Evolutionary conservation across 163 green algal species (phyloP).

Genomic region (Trebouxiophyceae sp.): DNA sequence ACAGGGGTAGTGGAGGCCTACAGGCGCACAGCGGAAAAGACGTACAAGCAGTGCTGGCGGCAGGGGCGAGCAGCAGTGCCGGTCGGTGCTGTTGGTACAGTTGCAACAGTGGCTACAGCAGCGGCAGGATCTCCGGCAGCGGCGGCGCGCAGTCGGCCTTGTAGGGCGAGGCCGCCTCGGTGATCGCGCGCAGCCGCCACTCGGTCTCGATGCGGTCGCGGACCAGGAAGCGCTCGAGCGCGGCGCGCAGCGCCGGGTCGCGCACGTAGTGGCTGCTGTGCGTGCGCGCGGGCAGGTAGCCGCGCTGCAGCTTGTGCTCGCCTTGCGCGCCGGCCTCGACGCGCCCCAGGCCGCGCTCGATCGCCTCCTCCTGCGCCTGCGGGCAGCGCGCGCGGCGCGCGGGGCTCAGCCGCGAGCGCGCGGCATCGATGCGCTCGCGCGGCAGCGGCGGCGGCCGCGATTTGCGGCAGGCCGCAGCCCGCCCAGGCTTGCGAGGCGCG

Average conservation of each 20-base stretch:
- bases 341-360: slow-evolving; percentile 48
- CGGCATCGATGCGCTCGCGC: not conserved
- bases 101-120: no score
- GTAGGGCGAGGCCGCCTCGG: slow-evolving; percentile 16
- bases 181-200: slow-evolving; percentile 15
- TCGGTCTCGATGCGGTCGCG: slow-evolving; percentile 19
- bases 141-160: no score
- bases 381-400: not conserved
- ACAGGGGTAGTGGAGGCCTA: no score
- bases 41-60: no score
- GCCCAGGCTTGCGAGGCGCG: not conserved
- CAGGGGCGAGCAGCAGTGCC: no score
- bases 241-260: slow-evolving; percentile 21
- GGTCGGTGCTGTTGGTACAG: no score
- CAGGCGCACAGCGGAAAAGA: no score
- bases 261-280: slow-evolving; percentile 54
- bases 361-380: slow-evolving; percentile 75
- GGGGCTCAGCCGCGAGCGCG: not conserved
- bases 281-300: slow-evolving; percentile 57
- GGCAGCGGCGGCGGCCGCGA: no score
- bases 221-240: slow-evolving; percentile 27
- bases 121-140: no score
- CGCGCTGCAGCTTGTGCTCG: slow-evolving; percentile 84
- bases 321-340: slow-evolving; percentile 86
- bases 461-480: not conserved